Evolutionary conservation across 208 protist species (phyloP).

Genomic region (Vickermania spadyakhi): DNA sequence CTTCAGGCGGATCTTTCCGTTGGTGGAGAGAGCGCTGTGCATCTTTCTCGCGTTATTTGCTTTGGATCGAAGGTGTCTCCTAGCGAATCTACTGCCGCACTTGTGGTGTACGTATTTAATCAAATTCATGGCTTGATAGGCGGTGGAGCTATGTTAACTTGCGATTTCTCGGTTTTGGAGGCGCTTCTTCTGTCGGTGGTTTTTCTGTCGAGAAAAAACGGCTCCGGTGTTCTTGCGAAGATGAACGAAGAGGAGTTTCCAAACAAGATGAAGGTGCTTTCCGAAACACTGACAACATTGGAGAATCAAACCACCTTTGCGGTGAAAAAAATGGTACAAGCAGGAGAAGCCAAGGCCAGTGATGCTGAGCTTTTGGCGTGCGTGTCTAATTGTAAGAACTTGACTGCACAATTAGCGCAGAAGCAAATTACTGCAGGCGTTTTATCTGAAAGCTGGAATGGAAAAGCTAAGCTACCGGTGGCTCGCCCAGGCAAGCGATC

Average conservation of each 20-base stretch:
- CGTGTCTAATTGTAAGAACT: constrained; percentile 51
- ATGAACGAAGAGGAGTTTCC: constrained; percentile 58
- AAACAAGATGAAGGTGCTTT: constrained; percentile 18
- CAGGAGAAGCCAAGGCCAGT: constrained; percentile 13
- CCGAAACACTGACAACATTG: constrained; percentile 13
- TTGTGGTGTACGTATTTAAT: constrained; percentile 28
- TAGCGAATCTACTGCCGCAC: constrained; percentile 29
- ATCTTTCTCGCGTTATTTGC: constrained; percentile 36
- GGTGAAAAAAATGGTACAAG: constrained; percentile 32
- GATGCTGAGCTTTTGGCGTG: constrained; percentile 45
- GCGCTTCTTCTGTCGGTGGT: constrained; percentile 57
- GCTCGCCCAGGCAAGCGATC: constrained; percentile 30
- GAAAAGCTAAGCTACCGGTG: constrained; percentile 33
- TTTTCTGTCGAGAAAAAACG: constrained; percentile 37
- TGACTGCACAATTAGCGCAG: constrained; percentile 35
- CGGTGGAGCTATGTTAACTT: background rate
- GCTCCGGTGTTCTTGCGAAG: constrained; percentile 42
- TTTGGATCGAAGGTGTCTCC: constrained; percentile 43
- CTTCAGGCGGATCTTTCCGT: constrained; percentile 11
- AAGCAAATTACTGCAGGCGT: constrained; percentile 61
- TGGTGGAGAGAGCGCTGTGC: constrained; percentile 19
- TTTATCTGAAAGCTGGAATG: constrained; percentile 57
- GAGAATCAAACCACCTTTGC: constrained; percentile 26
- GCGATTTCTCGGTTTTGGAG: constrained; percentile 59
- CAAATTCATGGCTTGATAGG: background rate